A percentile compares a stretch with the other conserved stretches of the same genome.
phyloP scores from a whole-genome alignment of 202 grass and related monocot species.

The Schoenoplectus triqueter region DNA sequence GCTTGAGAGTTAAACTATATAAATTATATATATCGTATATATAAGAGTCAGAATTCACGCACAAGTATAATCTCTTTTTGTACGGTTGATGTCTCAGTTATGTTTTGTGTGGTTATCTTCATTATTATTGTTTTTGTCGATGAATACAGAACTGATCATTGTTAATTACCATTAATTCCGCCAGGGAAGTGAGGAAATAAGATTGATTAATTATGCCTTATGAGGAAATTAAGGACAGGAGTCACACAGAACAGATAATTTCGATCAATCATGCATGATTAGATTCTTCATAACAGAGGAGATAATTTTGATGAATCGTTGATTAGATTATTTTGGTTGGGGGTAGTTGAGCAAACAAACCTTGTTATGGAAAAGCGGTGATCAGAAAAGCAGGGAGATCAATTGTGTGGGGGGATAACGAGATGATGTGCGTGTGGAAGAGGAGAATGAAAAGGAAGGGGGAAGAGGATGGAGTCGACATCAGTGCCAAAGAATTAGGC shows the following conservation, averaged over 20 bases:
- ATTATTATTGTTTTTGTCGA: not conserved
- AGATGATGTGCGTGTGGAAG: conserved; percentile 33
- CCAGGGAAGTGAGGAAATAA: too few species aligned
- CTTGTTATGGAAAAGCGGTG: not conserved
- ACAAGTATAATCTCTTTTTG: not conserved
- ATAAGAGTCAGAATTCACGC: conserved; percentile 13
- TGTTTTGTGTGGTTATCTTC: not conserved
- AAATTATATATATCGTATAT: not conserved
- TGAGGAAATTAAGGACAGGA: not conserved
- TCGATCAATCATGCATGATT: too few species aligned
- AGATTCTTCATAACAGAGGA: not conserved
- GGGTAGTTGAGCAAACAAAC: conserved; percentile 36
- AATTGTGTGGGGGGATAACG: conserved; percentile 1
- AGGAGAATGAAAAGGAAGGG: conserved; percentile 4
- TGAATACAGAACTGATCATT: not conserved
- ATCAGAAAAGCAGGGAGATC: not conserved
- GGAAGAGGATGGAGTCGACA: not conserved
- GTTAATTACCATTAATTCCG: not conserved
- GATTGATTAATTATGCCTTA: not conserved
- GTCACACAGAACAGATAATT: too few species aligned
- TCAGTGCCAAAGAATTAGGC: conserved; percentile 32
- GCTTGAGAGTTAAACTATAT: conserved; percentile 10
- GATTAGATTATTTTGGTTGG: conserved; percentile 15
- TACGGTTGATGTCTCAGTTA: not conserved
- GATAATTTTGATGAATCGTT: not conserved